Evolutionary conservation across 2,329 filamentous ascomycete genomes (phyloP).

Genomic region (Chalara sp.): DNA sequence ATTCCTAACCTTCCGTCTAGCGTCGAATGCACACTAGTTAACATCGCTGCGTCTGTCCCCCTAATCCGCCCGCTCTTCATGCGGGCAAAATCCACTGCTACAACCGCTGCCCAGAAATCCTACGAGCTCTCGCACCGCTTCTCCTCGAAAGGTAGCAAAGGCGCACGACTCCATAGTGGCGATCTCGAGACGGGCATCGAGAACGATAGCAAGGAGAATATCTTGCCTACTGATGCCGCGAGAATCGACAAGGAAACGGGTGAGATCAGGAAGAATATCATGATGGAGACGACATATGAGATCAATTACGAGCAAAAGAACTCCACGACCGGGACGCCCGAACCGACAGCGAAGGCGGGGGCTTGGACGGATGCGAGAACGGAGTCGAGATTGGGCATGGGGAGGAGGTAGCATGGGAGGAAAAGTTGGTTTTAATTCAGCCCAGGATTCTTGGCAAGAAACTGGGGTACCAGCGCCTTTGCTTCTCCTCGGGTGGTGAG

Average conservation of each 20-base stretch:
- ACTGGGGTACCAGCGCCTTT: too few relatives aligned
- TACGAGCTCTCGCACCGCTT: not conserved
- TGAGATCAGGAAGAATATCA: not conserved
- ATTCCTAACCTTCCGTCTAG: not conserved
- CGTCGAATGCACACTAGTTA: constrained; percentile 12
- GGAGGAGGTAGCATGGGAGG: not conserved
- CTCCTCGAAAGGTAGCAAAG: not conserved
- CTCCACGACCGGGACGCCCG: not conserved
- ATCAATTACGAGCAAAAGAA: not conserved
- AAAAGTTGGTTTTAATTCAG: not conserved
- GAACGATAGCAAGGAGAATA: not conserved
- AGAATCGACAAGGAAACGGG: not conserved
- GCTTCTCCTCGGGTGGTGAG: too few relatives aligned
- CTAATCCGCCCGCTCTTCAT: constrained; percentile 12
- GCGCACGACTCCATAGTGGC: not conserved
- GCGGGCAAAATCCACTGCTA: not conserved
- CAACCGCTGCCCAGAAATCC: not conserved
- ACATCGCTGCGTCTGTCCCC: constrained; percentile 13
- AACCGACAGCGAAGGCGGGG: not conserved
- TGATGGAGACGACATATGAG: not conserved
- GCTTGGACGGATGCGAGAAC: not conserved
- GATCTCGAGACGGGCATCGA: not conserved
- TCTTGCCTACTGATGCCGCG: not conserved
- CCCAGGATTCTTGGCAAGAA: too few relatives aligned
- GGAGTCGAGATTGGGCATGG: not conserved